These are phyloP conservation scores for Graphiopsis chlorocephala DNA, from an alignment of 2,329 filamentous ascomycete species.

Conservation along the genomic window DNA sequence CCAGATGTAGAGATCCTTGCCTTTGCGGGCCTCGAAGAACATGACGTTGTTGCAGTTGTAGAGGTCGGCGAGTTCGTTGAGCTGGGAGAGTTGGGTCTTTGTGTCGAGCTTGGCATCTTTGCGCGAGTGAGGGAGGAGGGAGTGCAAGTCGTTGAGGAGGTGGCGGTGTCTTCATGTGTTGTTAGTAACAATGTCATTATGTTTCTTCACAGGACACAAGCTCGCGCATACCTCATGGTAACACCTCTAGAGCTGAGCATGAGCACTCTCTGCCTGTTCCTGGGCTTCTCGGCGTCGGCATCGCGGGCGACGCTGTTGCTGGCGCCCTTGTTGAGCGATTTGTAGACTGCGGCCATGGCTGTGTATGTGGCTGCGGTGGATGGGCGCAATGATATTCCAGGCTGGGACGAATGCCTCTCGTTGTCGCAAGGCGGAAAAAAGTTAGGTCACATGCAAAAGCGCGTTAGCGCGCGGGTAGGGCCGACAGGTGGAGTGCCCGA, in stretches of 20 bases:
- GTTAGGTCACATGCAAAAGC: conserved; percentile 3
- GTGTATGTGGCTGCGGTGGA: neutral
- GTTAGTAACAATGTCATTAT: neutral
- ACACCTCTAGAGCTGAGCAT: conserved; percentile 91
- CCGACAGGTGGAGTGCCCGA: neutral
- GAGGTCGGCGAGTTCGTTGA: conserved; percentile 73
- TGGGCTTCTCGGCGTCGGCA: conserved; percentile 33
- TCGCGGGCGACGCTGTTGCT: conserved; percentile 36
- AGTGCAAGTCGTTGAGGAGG: conserved; percentile 81
- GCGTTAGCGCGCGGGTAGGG: neutral
- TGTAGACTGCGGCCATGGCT: conserved; percentile 57
- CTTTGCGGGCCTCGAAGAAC: conserved; percentile 94
- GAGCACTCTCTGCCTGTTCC: conserved; percentile 64
- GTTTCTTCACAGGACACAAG: neutral
- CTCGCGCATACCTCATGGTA: conserved; percentile 65
- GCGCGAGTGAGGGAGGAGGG: conserved; percentile 84
- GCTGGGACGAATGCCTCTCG: neutral
- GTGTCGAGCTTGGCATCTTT: conserved; percentile 97
- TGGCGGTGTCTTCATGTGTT: conserved; percentile 73
- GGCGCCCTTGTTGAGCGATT: conserved; percentile 48
- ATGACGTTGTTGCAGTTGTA: conserved; percentile 94
- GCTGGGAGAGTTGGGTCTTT: conserved; percentile 78
- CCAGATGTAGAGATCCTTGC: conserved; percentile 92
- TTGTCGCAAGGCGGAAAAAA: conserved; percentile 15
- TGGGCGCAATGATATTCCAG: neutral